phyloP scores from a whole-genome alignment of 139 green algal genomes.

The Tetradesmus obliquus region DNA sequence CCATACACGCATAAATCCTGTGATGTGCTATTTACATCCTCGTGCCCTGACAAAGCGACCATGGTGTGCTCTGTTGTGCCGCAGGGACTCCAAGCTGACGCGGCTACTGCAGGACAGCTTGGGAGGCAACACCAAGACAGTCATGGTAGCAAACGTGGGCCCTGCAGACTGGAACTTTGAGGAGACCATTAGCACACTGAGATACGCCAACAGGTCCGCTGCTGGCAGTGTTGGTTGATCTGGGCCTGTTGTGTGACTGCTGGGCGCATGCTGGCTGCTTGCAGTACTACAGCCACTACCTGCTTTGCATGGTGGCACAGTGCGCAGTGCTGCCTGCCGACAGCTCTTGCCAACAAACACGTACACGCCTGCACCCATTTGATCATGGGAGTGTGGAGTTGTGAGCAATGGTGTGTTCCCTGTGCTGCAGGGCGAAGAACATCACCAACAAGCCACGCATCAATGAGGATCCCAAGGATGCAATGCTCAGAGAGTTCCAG shows the following conservation, averaged over 20 bases:
- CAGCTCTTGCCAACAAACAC: neutral
- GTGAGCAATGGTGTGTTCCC: neutral
- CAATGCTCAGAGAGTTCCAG: slow-evolving; percentile 88
- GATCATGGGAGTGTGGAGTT: neutral
- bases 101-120: slow-evolving; percentile 86
- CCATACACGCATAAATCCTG: too few species aligned
- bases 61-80: slow-evolving; percentile 2
- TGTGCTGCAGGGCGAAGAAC: slow-evolving; percentile 78
- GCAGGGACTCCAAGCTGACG: slow-evolving; percentile 94
- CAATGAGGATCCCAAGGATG: slow-evolving; percentile 92
- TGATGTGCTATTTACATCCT: too few species aligned
- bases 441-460: slow-evolving; percentile 90
- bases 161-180: slow-evolving; percentile 90
- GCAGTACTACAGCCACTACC: neutral
- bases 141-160: slow-evolving; percentile 87
- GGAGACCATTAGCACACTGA: slow-evolving; percentile 85
- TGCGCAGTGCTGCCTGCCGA: neutral
- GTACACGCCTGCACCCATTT: neutral
- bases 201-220: slow-evolving; percentile 49
- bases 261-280: neutral
- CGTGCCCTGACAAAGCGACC: too few species aligned
- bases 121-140: slow-evolving; percentile 90
- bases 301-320: neutral
- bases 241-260: too few species aligned
- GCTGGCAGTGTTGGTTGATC: neutral